Base-by-base conservation (phyloP, 306 rosid genomes). In the Gleditsia sinensis region DNA sequence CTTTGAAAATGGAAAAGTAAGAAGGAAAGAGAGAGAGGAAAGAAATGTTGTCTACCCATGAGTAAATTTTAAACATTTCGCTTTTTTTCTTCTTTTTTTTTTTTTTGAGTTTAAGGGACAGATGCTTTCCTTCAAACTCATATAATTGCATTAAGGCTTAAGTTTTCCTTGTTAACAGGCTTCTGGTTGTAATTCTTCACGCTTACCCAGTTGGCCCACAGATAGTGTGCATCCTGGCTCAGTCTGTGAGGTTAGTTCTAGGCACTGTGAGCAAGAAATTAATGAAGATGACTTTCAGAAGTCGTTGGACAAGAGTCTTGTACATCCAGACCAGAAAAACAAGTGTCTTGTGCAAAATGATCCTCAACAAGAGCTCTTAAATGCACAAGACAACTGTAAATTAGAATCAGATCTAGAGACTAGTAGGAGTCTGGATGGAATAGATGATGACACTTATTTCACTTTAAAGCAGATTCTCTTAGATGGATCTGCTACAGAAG, bases 401-500 rank as follows among this genome's bases (percentile, higher is more conserved):
- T 72, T 65, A 21, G 80, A 82, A 36, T 69, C 84, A 10, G 79
- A 62, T 62, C 67, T 73, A 36, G 86, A 83, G 90, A 72, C 73
- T 56, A 80, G 56, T 77, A 77, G 33, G 23, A 60, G 42, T 71
- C 17, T 68, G 37, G 90, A 79, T 84, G 88, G 82, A 70, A 79
- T 73, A 72, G 48, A 79, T 45, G 84, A 75, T 66, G 54, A 49
- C 11, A 19, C 62, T 46, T 16, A 28, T 57, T 79, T 79, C 71
- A 64, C 80, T 53, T 65, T 55, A 40, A 88, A 75, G 64, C 70
- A 83, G 78, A 76, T 88, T 48, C 69, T 64, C 56, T 75, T 86
- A 39, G 91, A 81, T 77, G 83, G 84, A 46, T 16, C 84, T 69
- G 39, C 59, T 9, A 63, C 72, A 50, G 91, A 84, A 78, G 83